Percentiles rank a stretch among this genome's conserved stretches.
phyloP scores from a whole-genome alignment of 2,329 filamentous ascomycete species.

The Coniochaeta ligniaria region DNA sequence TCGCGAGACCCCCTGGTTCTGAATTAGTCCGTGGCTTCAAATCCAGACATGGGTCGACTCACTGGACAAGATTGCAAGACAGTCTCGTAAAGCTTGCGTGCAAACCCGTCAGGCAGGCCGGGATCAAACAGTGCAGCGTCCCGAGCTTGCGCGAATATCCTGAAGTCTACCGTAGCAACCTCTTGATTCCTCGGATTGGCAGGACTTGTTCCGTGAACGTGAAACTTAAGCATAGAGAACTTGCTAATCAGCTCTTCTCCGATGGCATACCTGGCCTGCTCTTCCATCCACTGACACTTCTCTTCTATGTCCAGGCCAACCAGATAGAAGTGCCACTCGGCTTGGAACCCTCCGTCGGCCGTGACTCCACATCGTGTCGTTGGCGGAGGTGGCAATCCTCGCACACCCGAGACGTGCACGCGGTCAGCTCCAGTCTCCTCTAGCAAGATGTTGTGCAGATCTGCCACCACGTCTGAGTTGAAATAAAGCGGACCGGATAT shows the following conservation, averaged over 20 bases:
- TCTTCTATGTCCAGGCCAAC: neutral
- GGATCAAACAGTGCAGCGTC: constrained; percentile 2
- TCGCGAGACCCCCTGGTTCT: neutral
- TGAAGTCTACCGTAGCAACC: constrained; percentile 8
- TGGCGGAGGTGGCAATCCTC: constrained; percentile 21
- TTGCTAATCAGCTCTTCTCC: constrained; percentile 7
- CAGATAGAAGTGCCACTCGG: constrained; percentile 14
- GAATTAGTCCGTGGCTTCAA: neutral
- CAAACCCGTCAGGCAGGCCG: neutral
- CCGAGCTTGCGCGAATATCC: constrained; percentile 8
- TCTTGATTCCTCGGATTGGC: constrained; percentile 6
- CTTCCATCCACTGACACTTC: constrained; percentile 2
- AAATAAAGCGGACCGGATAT: constrained; percentile 30
- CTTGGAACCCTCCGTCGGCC: constrained; percentile 15
- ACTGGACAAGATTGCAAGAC: neutral
- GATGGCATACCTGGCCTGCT: constrained; percentile 10
- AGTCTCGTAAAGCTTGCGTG: constrained; percentile 1
- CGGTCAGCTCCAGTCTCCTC: constrained; percentile 14
- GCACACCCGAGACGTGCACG: constrained; percentile 24
- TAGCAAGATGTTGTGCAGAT: constrained; percentile 34
- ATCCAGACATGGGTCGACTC: neutral
- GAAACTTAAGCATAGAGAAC: constrained; percentile 8
- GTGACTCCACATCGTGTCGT: constrained; percentile 22
- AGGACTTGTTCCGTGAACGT: constrained; percentile 5
- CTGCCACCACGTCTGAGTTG: constrained; percentile 23